Conservation (phyloP, 371 early-diverging fungal species). For the Blastocladiella emersonii region DNA sequence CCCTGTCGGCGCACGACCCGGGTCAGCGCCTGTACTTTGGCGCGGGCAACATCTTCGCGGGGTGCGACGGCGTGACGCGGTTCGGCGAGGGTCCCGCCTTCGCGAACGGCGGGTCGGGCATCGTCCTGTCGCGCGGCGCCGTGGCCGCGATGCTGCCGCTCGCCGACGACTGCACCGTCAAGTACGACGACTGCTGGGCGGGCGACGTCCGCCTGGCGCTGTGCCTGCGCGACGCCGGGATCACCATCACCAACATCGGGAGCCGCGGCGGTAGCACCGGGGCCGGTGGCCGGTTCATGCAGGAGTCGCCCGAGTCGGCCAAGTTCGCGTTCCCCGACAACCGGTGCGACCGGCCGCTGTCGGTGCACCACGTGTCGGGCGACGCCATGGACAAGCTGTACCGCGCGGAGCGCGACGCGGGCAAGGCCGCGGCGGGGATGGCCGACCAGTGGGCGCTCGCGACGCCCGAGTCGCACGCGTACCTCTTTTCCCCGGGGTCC, state of each 20-base stretch:
- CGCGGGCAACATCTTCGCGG: conserved; percentile 19
- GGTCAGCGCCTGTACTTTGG: conserved; percentile 23
- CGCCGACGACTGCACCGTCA: neutral
- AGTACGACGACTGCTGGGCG: conserved; percentile 7
- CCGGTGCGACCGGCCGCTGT: neutral
- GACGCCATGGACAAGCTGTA: neutral
- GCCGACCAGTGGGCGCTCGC: too few species aligned
- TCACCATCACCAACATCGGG: neutral
- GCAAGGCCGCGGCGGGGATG: neutral
- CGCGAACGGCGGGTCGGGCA: conserved; percentile 15
- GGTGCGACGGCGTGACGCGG: conserved; percentile 23
- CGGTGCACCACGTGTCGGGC: conserved; percentile 4
- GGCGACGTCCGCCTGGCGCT: conserved; percentile 7
- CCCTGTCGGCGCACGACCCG: conserved; percentile 16
- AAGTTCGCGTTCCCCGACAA: too few species aligned
- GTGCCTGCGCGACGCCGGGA: conserved; percentile 6
- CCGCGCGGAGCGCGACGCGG: neutral
- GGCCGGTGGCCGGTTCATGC: too few species aligned
- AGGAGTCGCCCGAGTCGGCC: too few species aligned
- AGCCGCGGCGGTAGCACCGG: too few species aligned
- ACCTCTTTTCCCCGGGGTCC: too few species aligned
- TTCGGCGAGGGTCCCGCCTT: conserved; percentile 30
- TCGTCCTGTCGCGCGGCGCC: neutral
- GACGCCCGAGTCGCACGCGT: too few species aligned
- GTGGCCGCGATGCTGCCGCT: neutral